phyloP scores from a whole-genome alignment of 202 grass and related monocot genomes.

The Schoenoplectus tabernaemontani region DNA sequence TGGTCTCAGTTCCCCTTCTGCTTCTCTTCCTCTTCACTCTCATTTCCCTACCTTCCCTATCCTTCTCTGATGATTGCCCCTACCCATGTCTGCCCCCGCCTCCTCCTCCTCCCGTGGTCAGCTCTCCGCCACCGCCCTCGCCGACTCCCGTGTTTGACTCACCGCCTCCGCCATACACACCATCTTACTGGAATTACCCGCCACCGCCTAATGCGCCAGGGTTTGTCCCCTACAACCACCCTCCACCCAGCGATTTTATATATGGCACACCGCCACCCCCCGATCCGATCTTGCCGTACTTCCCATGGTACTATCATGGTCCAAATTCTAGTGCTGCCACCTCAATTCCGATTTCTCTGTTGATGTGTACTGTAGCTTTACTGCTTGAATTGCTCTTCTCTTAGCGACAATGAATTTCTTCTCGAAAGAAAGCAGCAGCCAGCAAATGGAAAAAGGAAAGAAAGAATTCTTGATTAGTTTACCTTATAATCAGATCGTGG shows the following conservation, averaged over 20 bases:
- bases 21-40: slow-evolving; percentile 14
- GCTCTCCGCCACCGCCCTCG: slow-evolving; percentile 35
- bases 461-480: neutral
- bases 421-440: neutral
- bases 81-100: slow-evolving; percentile 61
- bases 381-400: neutral
- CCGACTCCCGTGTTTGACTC: neutral
- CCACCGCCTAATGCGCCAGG: slow-evolving; percentile 17
- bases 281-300: slow-evolving; percentile 70
- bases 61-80: slow-evolving; percentile 37
- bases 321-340: slow-evolving; percentile 16
- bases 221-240: slow-evolving; percentile 33
- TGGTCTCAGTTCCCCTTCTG: neutral
- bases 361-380: neutral
- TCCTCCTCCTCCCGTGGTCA: slow-evolving; percentile 33
- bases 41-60: neutral
- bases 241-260: slow-evolving; percentile 4
- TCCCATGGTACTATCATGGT: slow-evolving; percentile 65
- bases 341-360: neutral
- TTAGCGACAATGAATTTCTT: neutral
- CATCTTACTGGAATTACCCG: slow-evolving; percentile 34
- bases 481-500: neutral
- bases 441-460: neutral
- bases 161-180: slow-evolving; percentile 14
- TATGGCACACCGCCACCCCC: slow-evolving; percentile 49